Evolutionary conservation across 441 rosid genomes (phyloP).

Genomic region (Populus hybrid): DNA sequence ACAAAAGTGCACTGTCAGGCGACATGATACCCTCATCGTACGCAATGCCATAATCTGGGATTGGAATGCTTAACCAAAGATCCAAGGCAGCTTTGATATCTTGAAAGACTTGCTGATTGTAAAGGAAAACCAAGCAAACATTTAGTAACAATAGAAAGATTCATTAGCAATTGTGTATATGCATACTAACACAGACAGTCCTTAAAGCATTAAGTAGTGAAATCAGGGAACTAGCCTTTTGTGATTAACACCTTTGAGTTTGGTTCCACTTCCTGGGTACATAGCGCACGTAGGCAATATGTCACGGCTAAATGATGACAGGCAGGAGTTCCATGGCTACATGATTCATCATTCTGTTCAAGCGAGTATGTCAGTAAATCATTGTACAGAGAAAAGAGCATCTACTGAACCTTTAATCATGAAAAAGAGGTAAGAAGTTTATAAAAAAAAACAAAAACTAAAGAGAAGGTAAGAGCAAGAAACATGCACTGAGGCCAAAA

Average conservation of each 20-base stretch:
- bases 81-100: constrained; percentile 60
- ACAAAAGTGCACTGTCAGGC: constrained; percentile 40
- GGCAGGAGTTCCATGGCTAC: constrained; percentile 25
- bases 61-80: constrained; percentile 51
- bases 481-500: constrained; percentile 4
- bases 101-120: constrained; percentile 51
- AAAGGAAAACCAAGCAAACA: constrained; percentile 17
- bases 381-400: constrained; percentile 11
- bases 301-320: constrained; percentile 62
- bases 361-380: constrained; percentile 23
- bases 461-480: not conserved
- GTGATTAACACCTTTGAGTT: constrained; percentile 64
- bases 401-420: constrained; percentile 12
- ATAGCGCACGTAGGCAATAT: constrained; percentile 71
- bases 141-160: constrained; percentile 16
- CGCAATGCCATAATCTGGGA: constrained; percentile 30
- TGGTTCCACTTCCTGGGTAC: constrained; percentile 73
- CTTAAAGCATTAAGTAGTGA: constrained; percentile 20
- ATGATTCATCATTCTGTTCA: constrained; percentile 38
- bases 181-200: not conserved
- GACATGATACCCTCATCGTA: constrained; percentile 33
- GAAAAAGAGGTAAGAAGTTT: constrained; percentile 1
- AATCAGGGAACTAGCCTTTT: constrained; percentile 33
- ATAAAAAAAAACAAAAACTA: not conserved
- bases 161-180: not conserved